phyloP scores from a whole-genome alignment of 495 filamentous ascomycete species.

The Penicillium psychrofluorescens region DNA sequence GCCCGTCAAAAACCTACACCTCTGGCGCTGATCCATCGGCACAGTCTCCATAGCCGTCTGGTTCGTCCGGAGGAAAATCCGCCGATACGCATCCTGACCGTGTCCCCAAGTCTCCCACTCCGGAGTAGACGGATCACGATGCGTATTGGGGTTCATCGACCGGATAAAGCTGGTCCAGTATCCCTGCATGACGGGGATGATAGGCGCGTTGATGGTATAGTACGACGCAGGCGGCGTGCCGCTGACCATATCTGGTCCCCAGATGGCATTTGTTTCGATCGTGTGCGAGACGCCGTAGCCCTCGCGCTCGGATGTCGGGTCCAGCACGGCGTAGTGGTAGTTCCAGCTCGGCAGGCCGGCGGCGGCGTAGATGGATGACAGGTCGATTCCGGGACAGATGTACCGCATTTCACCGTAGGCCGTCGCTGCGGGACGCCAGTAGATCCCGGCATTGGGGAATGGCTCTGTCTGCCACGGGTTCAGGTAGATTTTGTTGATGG shows the following conservation, averaged over 20 bases:
- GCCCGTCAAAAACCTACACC: constrained; percentile 46
- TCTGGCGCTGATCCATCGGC: constrained; percentile 30
- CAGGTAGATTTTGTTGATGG: constrained; percentile 55
- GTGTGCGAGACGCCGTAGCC: constrained; percentile 59
- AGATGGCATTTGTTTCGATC: constrained; percentile 56
- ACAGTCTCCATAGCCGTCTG: constrained; percentile 54
- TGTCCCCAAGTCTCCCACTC: constrained; percentile 42
- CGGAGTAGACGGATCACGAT: constrained; percentile 32
- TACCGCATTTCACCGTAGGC: constrained; percentile 72
- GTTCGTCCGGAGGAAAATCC: constrained; percentile 49
- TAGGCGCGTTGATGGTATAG: constrained; percentile 38
- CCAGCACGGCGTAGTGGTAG: constrained; percentile 61
- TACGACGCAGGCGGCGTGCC: constrained; percentile 46
- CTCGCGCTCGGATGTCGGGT: constrained; percentile 33
- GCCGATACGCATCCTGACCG: constrained; percentile 19
- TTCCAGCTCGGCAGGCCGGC: constrained; percentile 43
- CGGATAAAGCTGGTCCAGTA: constrained; percentile 68
- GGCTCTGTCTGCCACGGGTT: constrained; percentile 22
- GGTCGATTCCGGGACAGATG: constrained; percentile 57
- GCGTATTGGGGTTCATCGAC: constrained; percentile 55
- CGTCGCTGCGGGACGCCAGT: constrained; percentile 53
- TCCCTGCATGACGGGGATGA: constrained; percentile 51
- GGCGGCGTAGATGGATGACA: constrained; percentile 37
- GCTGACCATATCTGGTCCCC: constrained; percentile 40
- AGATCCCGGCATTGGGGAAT: constrained; percentile 40